Base-by-base conservation (phyloP, 768 basidiomycete species). In the Chiua virens region DNA sequence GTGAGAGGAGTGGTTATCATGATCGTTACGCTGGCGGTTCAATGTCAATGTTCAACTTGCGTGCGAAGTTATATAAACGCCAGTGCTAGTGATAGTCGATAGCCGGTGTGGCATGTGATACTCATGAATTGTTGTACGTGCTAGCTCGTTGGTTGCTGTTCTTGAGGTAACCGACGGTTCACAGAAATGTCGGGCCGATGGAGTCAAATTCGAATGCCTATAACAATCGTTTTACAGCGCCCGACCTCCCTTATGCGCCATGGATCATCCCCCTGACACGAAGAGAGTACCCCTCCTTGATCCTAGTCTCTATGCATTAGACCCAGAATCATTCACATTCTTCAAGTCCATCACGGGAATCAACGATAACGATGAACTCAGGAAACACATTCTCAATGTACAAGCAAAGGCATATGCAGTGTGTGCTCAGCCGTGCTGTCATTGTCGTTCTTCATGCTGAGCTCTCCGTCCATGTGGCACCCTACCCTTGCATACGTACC, bases 1-100 rank as follows among this genome's bases (percentile, higher is more conserved):
- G 86, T 89, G 52, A 90, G 67, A 6, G 77, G 61, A 1, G 87
- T 90, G 9, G 57, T 59, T 38, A 79, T 69, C 75, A n/a, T n/a
- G n/a, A 76, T 76, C 42, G 45, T 42, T 28, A 28, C 10, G 28
- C n/a, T n/a, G n/a, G n/a, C n/a, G n/a, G n/a, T n/a, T n/a, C n/a
- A n/a, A n/a, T n/a, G n/a, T n/a, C n/a, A n/a, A n/a, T n/a, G 28
- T 28, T 28, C 28, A 28, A 28, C n/a, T n/a, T n/a, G n/a, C 28
- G 28, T 28, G 28, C 28, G 28, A 28, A 28, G 8, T 11, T 11
- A 28, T 2, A 28, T 28, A 11, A 28, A 28, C n/a, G n/a, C n/a
- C n/a, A n/a, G n/a, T n/a, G n/a, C n/a, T n/a, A n/a, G n/a, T n/a
- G n/a, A n/a, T n/a, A n/a, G n/a, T n/a, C 8, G 28, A 28, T 28